Base-by-base conservation (phyloP, 2,329 filamentous ascomycete genomes). In the Fusarium nodosum region DNA sequence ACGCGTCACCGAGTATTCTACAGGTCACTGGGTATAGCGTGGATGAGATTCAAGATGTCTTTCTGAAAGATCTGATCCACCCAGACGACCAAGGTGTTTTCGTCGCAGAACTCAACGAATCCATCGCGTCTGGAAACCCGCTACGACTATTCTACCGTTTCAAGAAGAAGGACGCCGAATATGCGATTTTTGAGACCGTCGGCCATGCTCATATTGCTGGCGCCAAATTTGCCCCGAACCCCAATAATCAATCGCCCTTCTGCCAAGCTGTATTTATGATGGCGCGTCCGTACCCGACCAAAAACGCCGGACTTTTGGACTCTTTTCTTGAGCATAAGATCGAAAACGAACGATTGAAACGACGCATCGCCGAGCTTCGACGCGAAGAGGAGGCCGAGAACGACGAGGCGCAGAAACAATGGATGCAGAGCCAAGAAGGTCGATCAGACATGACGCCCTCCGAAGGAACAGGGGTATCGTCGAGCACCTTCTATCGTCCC, bases 281-380 rank as follows among this genome's bases (percentile, higher is more conserved):
- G 90, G 90, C 93, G 11, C 88, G 94, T 22, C 93, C 93, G 2
- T 97, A 97, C 78, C 94, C 93, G 7, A 97, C 92, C 31, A 94
- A 92, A 80, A 97, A 95, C 76, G 91, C 93, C 2, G 88, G 88
- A 5, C 85, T 97, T 13, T 85, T 97, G 22, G 94, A 98, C 80
- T 97, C 94, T 0, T 97, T 97, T 75, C 84, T 98, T 30, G 95
- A 98, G 78, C 94, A 97, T 82, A 97, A 97, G 80, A 95, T 97
- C 56, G 95, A 97, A 79, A 97, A 97, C 75, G 94, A 97, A 81
- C 88, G 94, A 7, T 81, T 98, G 50, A 90, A 89, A 74, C 91
- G 93, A 73, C 89, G 93, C 44, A 97, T 98, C 66, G 90, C 91
- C 20, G 93, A 97, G 79, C 83, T 97, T 56, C 93, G 92, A 72